Evolutionary conservation across 345 rosid genomes (phyloP).

Genomic region (Brassica nigra): DNA sequence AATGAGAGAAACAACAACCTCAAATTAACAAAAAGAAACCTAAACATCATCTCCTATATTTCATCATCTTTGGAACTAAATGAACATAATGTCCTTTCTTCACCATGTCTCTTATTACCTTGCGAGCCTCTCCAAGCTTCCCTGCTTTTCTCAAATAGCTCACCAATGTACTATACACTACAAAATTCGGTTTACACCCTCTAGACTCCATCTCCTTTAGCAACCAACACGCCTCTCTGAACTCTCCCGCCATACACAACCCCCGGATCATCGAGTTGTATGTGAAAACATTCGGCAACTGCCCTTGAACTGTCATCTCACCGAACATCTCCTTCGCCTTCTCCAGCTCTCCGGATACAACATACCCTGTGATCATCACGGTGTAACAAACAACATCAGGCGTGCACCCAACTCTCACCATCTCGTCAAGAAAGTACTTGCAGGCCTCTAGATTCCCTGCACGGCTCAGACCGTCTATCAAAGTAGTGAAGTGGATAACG

Average conservation of each 20-base stretch:
- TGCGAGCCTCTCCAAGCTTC: conserved; percentile 67
- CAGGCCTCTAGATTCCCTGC: conserved; percentile 87
- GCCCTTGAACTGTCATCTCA: conserved; percentile 66
- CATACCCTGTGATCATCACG: conserved; percentile 76
- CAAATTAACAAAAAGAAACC: conserved; percentile 2
- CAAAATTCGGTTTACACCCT: conserved; percentile 83
- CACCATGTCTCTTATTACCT: conserved; percentile 67
- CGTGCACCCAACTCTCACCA: conserved; percentile 59
- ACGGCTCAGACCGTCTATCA: conserved; percentile 89
- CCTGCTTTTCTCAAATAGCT: conserved; percentile 73
- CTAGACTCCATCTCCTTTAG: conserved; percentile 82
- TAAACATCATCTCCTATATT: conserved; percentile 53
- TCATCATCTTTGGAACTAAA: conserved; percentile 56
- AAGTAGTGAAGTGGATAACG: conserved; percentile 76
- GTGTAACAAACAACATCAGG: conserved; percentile 91
- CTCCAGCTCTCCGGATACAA: conserved; percentile 65
- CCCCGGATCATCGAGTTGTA: conserved; percentile 91
- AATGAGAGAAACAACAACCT: conserved; percentile 31
- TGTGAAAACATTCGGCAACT: conserved; percentile 79
- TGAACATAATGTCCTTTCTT: conserved; percentile 69
- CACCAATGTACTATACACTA: conserved; percentile 81
- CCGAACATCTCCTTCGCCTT: conserved; percentile 65
- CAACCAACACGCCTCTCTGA: conserved; percentile 68
- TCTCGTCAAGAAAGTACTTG: conserved; percentile 71
- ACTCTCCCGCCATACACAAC: conserved; percentile 68